Evolutionary conservation across 441 rosid species (phyloP).

Genomic region (Kokia cookei): DNA sequence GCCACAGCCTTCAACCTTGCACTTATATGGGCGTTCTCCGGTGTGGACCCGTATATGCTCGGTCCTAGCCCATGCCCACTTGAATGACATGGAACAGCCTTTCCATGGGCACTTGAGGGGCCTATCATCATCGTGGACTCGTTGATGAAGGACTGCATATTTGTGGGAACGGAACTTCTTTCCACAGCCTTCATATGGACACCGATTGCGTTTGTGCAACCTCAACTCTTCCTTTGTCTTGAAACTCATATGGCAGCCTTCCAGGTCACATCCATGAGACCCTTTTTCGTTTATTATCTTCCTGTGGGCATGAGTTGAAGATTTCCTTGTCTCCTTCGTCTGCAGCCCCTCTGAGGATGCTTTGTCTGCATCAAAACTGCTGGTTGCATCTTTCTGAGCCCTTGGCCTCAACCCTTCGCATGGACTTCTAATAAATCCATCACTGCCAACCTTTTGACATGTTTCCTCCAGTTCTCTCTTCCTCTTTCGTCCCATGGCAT

Average conservation of each 20-base stretch:
- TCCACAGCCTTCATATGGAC: slow-evolving; percentile 78
- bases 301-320: slow-evolving; percentile 15
- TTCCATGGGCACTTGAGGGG: slow-evolving; percentile 90
- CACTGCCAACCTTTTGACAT: slow-evolving; percentile 20
- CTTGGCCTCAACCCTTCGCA: slow-evolving; percentile 98
- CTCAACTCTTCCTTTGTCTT: slow-evolving; percentile 57
- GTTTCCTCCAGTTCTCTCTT: slow-evolving; percentile 44
- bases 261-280: slow-evolving; percentile 59
- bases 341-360: slow-evolving; percentile 24
- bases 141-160: slow-evolving; percentile 71
- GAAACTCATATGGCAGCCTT: slow-evolving; percentile 86
- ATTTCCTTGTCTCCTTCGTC: slow-evolving; percentile 35
- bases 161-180: slow-evolving; percentile 87
- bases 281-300: slow-evolving; percentile 32
- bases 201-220: slow-evolving; percentile 70
- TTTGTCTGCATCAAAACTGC: slow-evolving; percentile 14
- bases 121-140: slow-evolving; percentile 85
- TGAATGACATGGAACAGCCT: slow-evolving; percentile 83
- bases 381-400: slow-evolving; percentile 32
- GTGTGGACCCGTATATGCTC: slow-evolving; percentile 97
- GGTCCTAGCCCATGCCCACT: slow-evolving; percentile 99
- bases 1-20: slow-evolving; percentile 78
- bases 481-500: slow-evolving; percentile 40
- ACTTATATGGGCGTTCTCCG: slow-evolving; percentile 83
- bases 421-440: slow-evolving; percentile 77